These are phyloP conservation scores for Cercospora sesami DNA, from an alignment of 2,329 filamentous ascomycete species.

Conservation along the genomic window DNA sequence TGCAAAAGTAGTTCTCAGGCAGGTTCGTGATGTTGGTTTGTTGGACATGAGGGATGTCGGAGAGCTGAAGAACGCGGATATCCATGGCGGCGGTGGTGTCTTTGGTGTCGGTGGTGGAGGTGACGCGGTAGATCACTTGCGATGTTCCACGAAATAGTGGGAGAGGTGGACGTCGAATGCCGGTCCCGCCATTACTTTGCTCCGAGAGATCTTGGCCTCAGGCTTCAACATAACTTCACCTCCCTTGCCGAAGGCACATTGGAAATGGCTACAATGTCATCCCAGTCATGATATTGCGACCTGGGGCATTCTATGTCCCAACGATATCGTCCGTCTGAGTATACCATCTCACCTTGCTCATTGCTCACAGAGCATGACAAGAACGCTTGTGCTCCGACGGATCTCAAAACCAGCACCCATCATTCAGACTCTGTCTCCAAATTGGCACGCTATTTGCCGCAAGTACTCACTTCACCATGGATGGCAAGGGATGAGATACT, in stretches of 20 bases:
- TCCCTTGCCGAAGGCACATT: neutral
- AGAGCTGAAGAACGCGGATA: slow-evolving; percentile 80
- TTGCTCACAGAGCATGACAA: neutral
- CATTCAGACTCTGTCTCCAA: neutral
- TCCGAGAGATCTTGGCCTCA: neutral
- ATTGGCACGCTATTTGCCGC: neutral
- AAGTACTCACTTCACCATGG: neutral
- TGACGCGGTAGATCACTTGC: neutral
- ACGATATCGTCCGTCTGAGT: neutral
- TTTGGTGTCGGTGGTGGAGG: neutral
- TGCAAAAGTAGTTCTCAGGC: slow-evolving; percentile 99
- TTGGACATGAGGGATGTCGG: slow-evolving; percentile 88
- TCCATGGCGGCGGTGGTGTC: slow-evolving; percentile 63
- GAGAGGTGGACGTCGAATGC: neutral
- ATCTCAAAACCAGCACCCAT: neutral
- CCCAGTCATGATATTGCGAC: neutral
- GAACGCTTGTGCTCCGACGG: neutral
- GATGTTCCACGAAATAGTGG: neutral
- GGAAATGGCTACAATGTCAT: neutral
- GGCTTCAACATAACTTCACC: neutral
- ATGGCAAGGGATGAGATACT: neutral
- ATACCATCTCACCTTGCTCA: neutral
- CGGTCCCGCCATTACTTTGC: neutral
- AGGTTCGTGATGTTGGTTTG: slow-evolving; percentile 98
- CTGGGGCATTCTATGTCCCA: neutral